Conservation (phyloP, 192 early-diverging fungal genomes). For the Coemansia sp. region DNA sequence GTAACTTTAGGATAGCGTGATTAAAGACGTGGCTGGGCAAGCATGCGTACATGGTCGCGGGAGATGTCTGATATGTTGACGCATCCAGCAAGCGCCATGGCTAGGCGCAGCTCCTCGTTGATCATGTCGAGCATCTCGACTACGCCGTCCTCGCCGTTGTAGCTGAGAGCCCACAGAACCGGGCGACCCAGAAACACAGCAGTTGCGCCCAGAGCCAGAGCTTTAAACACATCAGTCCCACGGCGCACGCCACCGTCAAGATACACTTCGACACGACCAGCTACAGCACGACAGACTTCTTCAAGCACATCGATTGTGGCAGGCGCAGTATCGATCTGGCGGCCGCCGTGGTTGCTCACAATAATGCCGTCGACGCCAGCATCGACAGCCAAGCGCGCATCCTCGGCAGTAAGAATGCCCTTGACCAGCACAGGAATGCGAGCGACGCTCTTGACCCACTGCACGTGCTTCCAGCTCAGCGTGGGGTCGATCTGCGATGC, state of each 20-base stretch:
- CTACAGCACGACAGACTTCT: slow-evolving; percentile 72
- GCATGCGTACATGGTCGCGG: slow-evolving; percentile 26
- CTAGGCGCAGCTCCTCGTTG: slow-evolving; percentile 81
- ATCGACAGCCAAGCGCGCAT: slow-evolving; percentile 79
- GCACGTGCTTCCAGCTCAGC: slow-evolving; percentile 76
- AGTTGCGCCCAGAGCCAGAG: slow-evolving; percentile 87
- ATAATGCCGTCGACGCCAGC: slow-evolving; percentile 80
- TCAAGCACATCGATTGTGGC: slow-evolving; percentile 83
- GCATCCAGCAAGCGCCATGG: slow-evolving; percentile 73
- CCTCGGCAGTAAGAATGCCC: slow-evolving; percentile 86
- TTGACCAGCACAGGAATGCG: slow-evolving; percentile 85
- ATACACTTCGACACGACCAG: slow-evolving; percentile 71
- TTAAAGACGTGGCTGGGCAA: slow-evolving; percentile 6
- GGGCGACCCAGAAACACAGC: slow-evolving; percentile 65
- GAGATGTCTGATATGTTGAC: slow-evolving; percentile 23
- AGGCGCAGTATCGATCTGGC: slow-evolving; percentile 82
- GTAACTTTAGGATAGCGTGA: no score
- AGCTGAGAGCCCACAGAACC: slow-evolving; percentile 73
- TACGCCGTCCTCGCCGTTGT: slow-evolving; percentile 87
- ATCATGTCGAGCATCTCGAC: slow-evolving; percentile 74
- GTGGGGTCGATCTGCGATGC: slow-evolving; percentile 64
- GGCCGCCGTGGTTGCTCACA: slow-evolving; percentile 93
- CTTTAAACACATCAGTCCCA: slow-evolving; percentile 93
- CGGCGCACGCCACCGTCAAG: slow-evolving; percentile 92
- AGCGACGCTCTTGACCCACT: slow-evolving; percentile 80